Evolutionary conservation across 2,329 filamentous ascomycete species (phyloP).

Genomic region (Exophiala calicioides): DNA sequence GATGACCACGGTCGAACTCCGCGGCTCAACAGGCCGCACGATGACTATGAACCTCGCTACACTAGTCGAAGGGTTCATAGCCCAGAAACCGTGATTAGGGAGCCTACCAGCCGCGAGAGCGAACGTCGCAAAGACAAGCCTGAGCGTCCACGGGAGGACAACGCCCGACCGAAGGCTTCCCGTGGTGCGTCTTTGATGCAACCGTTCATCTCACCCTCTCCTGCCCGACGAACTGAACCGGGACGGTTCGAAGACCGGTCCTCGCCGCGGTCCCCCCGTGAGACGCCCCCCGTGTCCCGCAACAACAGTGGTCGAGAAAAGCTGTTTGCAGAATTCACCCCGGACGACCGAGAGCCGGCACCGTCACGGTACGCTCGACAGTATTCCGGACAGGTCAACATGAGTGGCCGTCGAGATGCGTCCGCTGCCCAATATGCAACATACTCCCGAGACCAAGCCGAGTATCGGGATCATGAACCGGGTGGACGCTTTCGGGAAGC

Average conservation of each 20-base stretch:
- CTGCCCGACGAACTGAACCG: slow-evolving; percentile 21
- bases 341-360: slow-evolving; percentile 23
- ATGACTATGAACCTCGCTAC: slow-evolving; percentile 16
- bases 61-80: slow-evolving; percentile 19
- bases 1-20: slow-evolving; percentile 20
- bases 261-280: slow-evolving; percentile 23
- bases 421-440: slow-evolving; percentile 18
- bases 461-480: slow-evolving; percentile 18
- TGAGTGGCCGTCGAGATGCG: slow-evolving; percentile 19
- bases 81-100: slow-evolving; percentile 20
- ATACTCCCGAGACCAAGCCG: slow-evolving; percentile 10
- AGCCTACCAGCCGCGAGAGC: slow-evolving; percentile 14
- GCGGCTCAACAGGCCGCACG: slow-evolving; percentile 16
- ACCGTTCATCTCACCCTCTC: slow-evolving; percentile 10
- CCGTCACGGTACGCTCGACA: slow-evolving; percentile 17
- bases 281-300: slow-evolving; percentile 21
- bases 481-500: slow-evolving; percentile 18
- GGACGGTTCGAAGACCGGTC: slow-evolving; percentile 19
- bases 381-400: slow-evolving; percentile 20
- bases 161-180: slow-evolving; percentile 21
- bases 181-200: slow-evolving; percentile 20
- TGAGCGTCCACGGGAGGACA: slow-evolving; percentile 22
- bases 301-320: slow-evolving; percentile 27
- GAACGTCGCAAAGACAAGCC: slow-evolving; percentile 24
- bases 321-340: slow-evolving; percentile 20